Base-by-base conservation (phyloP, 768 basidiomycete genomes). In the Podaxis carcinomalis region DNA sequence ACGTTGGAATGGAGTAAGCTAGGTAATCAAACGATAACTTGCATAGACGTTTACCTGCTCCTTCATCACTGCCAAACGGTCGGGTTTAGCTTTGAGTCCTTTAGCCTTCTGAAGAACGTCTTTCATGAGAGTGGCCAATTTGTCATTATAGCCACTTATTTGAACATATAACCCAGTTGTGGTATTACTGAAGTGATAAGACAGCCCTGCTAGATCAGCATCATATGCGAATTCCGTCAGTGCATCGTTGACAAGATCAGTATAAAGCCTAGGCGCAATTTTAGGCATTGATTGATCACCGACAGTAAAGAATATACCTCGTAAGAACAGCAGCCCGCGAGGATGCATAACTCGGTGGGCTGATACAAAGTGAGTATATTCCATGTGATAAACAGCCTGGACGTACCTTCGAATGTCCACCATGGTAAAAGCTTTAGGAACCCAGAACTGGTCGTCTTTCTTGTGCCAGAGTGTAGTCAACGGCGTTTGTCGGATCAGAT, bases 371-470 rank as follows among this genome's bases (percentile, higher is more conserved):
- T 11, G 58, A 37, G 23, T 13, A 55, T 50, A 59, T 13, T 19
- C 11, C n/a, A 16, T 21, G n/a, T 35, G 57, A 47, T 13, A 35
- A 13, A 27, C 25, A 42, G 10, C 10, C 36, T 5, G 16, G 40
- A 68, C 74, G 21, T 69, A 90, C 92, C 85, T 92, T 66, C 89
- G 82, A 49, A 95, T 76, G 65, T 91, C 85, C 57, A 98, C 80
- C 59, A 88, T 75, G 21, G 89, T 81, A 63, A 85, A 82, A 1
- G 94, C 93, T 69, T 92, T 93, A 0, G 97, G 97, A 9, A 96
- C 85, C 90, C 93, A 96, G 78, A 97, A 99, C 62, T 80, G 83
- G 72, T 99, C 96, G 70, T 99, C 97, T 70, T 95, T 95, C 79
- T 99, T 99, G 75, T 95, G 85, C 95, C 96, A 99, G 2, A 98